Conservation (phyloP, 305 asterid genomes). For the Solanum hybrid region DNA sequence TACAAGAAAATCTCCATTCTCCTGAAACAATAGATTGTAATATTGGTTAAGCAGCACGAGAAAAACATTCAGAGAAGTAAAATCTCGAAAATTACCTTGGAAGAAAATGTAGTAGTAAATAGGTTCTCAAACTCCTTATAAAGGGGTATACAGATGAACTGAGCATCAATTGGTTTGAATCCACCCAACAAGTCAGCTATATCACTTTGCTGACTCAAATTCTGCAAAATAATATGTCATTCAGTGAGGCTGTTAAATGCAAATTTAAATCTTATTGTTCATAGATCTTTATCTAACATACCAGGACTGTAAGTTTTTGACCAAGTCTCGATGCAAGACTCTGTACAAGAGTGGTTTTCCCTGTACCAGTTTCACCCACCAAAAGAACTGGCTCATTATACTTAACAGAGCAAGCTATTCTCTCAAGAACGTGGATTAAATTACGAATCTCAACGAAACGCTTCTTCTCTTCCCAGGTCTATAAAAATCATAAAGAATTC, state of each 20-base stretch:
- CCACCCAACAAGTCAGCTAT: slow-evolving; percentile 89
- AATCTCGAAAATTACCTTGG: slow-evolving; percentile 40
- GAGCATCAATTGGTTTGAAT: slow-evolving; percentile 83
- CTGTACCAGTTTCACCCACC: slow-evolving; percentile 99
- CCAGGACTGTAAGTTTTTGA: slow-evolving; percentile 90
- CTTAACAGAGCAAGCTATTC: slow-evolving; percentile 77
- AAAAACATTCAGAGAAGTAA: slow-evolving; percentile 6
- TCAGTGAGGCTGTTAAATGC: slow-evolving; percentile 7
- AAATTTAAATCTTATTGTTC: background rate
- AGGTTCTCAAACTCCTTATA: slow-evolving; percentile 72
- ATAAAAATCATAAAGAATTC: slow-evolving; percentile 11
- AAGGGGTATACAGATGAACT: slow-evolving; percentile 63
- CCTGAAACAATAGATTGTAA: slow-evolving; percentile 27
- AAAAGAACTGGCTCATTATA: slow-evolving; percentile 86
- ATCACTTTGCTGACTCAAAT: slow-evolving; percentile 97
- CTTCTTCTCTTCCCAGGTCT: slow-evolving; percentile 48
- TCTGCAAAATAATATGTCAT: slow-evolving; percentile 37
- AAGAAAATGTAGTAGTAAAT: slow-evolving; percentile 47
- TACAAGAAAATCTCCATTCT: slow-evolving; percentile 34
- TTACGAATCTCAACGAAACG: slow-evolving; percentile 73
- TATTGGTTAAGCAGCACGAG: background rate
- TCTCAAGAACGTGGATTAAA: slow-evolving; percentile 81
- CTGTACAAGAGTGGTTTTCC: slow-evolving; percentile 98
- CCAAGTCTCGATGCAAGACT: slow-evolving; percentile 68
- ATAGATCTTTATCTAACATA: slow-evolving; percentile 23